phyloP scores from a whole-genome alignment of 225 moss, liverwort and hornwort species.

The Antitrichia curtipendula region DNA sequence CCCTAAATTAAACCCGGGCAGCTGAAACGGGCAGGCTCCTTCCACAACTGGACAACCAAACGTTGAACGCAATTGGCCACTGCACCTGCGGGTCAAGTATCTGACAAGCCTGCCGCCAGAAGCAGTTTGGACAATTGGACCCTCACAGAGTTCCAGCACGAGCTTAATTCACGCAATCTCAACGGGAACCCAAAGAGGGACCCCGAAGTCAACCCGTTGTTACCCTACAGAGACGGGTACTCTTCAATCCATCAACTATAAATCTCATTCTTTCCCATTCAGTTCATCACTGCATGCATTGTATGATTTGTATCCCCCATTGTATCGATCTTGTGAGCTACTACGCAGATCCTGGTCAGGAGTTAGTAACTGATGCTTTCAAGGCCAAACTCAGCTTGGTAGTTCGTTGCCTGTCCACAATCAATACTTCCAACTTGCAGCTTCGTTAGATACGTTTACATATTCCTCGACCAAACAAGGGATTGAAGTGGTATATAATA shows the following conservation, averaged over 20 bases:
- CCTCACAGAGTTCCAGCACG: not conserved
- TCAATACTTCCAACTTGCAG: not conserved
- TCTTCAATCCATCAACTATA: not conserved
- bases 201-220: constrained; percentile 7
- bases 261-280: not conserved
- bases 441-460: not conserved
- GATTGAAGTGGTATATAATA: not conserved
- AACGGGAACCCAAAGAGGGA: not conserved
- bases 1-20: not conserved
- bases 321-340: not conserved
- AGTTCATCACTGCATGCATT: not conserved
- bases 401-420: not conserved
- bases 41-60: not conserved
- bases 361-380: not conserved
- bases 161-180: not conserved
- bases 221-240: not conserved
- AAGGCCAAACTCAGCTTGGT: not conserved
- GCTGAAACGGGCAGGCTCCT: not conserved
- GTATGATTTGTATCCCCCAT: not conserved
- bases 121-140: not conserved
- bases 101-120: not conserved
- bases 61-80: not conserved
- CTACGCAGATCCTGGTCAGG: not conserved
- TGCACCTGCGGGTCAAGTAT: not conserved
- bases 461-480: not conserved